A percentile compares a stretch with the other conserved stretches of the same genome.
Conservation (phyloP, 371 early-diverging fungal genomes). For the Rhizopus stolonifer region DNA sequence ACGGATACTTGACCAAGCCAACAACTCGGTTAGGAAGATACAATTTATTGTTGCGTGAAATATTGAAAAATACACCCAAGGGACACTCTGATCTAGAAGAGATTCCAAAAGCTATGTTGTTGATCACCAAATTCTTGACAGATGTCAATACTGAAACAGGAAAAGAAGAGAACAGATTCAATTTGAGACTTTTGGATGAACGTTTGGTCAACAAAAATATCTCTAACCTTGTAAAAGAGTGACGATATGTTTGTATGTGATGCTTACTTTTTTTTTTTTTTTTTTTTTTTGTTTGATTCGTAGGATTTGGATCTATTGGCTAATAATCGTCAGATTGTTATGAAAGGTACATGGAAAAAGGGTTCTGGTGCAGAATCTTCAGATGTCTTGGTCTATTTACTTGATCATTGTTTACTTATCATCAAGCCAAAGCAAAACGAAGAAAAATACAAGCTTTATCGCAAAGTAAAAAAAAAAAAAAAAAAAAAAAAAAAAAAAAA, state of each 20-base stretch:
- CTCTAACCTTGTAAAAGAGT: constrained; percentile 16
- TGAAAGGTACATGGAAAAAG: constrained; percentile 80
- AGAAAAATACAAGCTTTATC: constrained; percentile 43
- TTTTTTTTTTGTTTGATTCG: constrained; percentile 30
- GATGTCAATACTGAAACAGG: constrained; percentile 85
- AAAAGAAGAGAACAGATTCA: constrained; percentile 68
- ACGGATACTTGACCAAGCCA: constrained; percentile 82
- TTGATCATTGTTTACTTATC: constrained; percentile 85
- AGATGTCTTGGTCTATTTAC: constrained; percentile 74
- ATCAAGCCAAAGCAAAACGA: constrained; percentile 57
- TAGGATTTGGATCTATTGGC: constrained; percentile 55
- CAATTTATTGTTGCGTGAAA: constrained; percentile 79
- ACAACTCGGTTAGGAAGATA: constrained; percentile 90
- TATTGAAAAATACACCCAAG: constrained; percentile 82
- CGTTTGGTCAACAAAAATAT: constrained; percentile 70
- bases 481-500: constrained; percentile 24
- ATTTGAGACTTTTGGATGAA: constrained; percentile 22
- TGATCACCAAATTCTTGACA: constrained; percentile 70
- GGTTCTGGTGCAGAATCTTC: constrained; percentile 65
- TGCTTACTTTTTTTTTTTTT: too few species aligned
- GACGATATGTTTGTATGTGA: too few species aligned
- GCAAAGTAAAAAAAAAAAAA: constrained; percentile 43
- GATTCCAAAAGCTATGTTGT: constrained; percentile 62
- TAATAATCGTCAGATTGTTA: constrained; percentile 67
- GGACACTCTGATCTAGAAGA: constrained; percentile 76